Base-by-base conservation (phyloP, 208 protist genomes). In the Wallacemonas sp. region DNA sequence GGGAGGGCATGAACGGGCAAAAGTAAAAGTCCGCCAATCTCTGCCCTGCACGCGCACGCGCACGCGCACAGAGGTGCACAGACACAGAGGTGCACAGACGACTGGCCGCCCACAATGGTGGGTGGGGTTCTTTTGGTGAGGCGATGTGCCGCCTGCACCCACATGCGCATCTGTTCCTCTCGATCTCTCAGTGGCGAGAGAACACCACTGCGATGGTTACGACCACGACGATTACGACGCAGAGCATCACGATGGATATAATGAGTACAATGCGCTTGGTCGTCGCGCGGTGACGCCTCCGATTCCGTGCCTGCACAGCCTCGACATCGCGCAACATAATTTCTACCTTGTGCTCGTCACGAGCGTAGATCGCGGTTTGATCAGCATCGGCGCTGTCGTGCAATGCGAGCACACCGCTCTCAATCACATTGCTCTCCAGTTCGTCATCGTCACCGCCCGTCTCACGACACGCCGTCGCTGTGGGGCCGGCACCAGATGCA, bases 361-460 rank as follows among this genome's bases (percentile, higher is more conserved):
- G 7, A 14, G 7, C 31, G 52, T 33, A 4, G 22, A n/a, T 22
- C 11, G 28, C 12, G 11, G 28, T n/a, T 10, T 33, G n/a, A 57
- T 12, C 28, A 22, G n/a, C n/a, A 3, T 28, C 28, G n/a, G 5
- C 26, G 11, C 26, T n/a, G 5, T 42, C 52, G 10, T 70, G 16
- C 29, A 61, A 23, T 2, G 32, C 29, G 26, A 72, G 31, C 18
- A 72, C 52, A 14, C 49, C 42, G 11, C 42, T 57, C 28, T 72
- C 55, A 46, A 72, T 72, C 5, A 65, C 67, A 22, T 72, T 63
- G 32, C 52, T 59, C 20, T 59, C 52, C 46, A 63, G 46, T 31
- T 72, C 55, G 2, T 65, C 55, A 31, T 72, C 65, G 23, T 28
- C 33, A 23, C 29, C 28, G 14, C n/a, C 8, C 12, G 11, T 33